Evolutionary conservation across 139 green algal species (phyloP).

Genomic region (Chlamydomonas incerta): DNA sequence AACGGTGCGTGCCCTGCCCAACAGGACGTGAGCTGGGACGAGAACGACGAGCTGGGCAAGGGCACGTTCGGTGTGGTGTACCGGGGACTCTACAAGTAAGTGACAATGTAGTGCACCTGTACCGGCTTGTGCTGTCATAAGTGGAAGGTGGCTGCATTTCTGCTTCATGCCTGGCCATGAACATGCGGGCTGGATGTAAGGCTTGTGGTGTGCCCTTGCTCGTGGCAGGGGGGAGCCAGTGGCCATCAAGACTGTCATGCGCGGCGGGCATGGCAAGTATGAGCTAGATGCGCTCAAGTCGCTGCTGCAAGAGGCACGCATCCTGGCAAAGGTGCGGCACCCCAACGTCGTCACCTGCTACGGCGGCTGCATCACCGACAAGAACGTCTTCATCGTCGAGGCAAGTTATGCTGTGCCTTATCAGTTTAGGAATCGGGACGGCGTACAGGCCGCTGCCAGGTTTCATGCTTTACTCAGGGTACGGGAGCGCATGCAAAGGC

Average conservation of each 20-base stretch:
- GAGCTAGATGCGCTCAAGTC: neutral
- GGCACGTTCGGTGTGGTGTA: neutral
- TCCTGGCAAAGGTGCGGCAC: conserved; percentile 37
- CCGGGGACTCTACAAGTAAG: neutral
- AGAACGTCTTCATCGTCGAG: conserved; percentile 32
- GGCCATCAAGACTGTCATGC: neutral
- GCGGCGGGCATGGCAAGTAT: neutral
- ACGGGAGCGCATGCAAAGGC: no score
- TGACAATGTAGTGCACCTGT: no score
- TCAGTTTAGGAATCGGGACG: no score
- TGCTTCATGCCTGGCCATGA: no score
- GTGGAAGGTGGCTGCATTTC: no score
- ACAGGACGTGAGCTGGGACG: neutral
- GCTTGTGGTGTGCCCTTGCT: no score
- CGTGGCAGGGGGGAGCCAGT: neutral
- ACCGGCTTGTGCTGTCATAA: no score
- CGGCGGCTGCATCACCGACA: conserved; percentile 13
- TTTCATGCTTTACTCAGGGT: no score
- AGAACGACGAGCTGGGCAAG: neutral
- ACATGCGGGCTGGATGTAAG: no score
- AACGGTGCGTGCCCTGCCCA: no score
- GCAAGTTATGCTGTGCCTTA: neutral
- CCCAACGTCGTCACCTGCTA: conserved; percentile 45
- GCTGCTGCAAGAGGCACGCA: conserved; percentile 33
- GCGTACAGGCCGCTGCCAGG: no score